Evolutionary conservation across 2,329 filamentous ascomycete species (phyloP).

Genomic region (Curvularia sp.): DNA sequence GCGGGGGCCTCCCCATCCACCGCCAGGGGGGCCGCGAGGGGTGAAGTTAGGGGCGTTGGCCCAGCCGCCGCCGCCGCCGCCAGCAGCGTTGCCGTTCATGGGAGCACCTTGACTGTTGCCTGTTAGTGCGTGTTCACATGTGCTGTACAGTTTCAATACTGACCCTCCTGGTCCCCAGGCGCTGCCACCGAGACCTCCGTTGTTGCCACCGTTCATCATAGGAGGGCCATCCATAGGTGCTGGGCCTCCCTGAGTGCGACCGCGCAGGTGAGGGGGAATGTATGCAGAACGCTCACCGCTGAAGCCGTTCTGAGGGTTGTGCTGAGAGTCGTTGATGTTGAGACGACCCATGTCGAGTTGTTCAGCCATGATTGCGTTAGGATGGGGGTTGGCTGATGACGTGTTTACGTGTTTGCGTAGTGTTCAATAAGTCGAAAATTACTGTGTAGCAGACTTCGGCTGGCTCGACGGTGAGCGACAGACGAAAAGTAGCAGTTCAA

Average conservation of each 20-base stretch:
- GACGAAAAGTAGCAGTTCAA: conserved; percentile 38
- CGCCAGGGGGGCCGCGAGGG: conserved; percentile 52
- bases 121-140: conserved; percentile 27
- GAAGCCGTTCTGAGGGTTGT: conserved; percentile 59
- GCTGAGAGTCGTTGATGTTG: conserved; percentile 71
- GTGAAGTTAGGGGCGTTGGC: conserved; percentile 66
- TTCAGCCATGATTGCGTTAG: conserved; percentile 49
- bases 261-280: conserved; percentile 84
- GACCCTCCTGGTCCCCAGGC: conserved; percentile 61
- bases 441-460: conserved; percentile 32
- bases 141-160: conserved; percentile 23
- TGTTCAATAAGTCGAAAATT: conserved; percentile 27
- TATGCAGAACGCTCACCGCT: conserved; percentile 72
- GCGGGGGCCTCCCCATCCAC: conserved; percentile 52
- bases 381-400: conserved; percentile 13
- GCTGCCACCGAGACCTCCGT: conserved; percentile 65
- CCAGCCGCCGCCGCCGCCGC: conserved; percentile 68
- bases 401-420: conserved; percentile 8
- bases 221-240: conserved; percentile 51
- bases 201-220: conserved; percentile 66
- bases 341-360: conserved; percentile 84
- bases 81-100: conserved; percentile 64
- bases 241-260: conserved; percentile 41
- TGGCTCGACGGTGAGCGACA: conserved; percentile 44
- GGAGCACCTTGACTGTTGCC: conserved; percentile 38